phyloP scores from a whole-genome alignment of 2,329 filamentous ascomycete genomes.

The Aspergillus udagawae region DNA sequence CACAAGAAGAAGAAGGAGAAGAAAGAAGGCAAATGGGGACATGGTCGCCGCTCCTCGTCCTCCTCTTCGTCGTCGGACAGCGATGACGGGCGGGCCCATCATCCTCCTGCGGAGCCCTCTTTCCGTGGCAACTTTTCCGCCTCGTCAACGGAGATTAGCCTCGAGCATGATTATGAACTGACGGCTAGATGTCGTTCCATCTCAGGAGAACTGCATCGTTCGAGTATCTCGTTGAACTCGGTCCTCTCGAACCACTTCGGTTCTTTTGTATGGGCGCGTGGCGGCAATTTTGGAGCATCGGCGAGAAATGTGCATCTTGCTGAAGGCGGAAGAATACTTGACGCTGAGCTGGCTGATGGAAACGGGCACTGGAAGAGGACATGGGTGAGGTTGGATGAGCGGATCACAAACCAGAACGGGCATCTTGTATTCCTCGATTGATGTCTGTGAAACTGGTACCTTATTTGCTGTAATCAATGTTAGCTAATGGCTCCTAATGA shows the following conservation, averaged over 20 bases:
- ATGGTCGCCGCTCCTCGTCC: constrained; percentile 2
- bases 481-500: background rate
- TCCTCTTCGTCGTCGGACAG: background rate
- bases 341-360: constrained; percentile 33
- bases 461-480: background rate
- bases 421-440: constrained; percentile 26
- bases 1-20: constrained; percentile 26
- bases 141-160: constrained; percentile 27
- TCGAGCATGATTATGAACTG: constrained; percentile 34
- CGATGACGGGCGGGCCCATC: background rate
- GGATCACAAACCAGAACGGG: constrained; percentile 37
- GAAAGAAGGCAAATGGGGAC: constrained; percentile 5
- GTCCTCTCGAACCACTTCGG: constrained; percentile 37
- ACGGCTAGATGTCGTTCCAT: constrained; percentile 32
- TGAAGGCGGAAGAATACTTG: constrained; percentile 30
- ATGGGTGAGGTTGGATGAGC: constrained; percentile 34
- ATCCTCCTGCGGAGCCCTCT: background rate
- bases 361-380: constrained; percentile 29
- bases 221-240: constrained; percentile 34
- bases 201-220: constrained; percentile 29
- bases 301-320: constrained; percentile 27
- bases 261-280: constrained; percentile 30
- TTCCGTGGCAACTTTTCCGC: constrained; percentile 36
- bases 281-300: constrained; percentile 35
- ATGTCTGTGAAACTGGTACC: background rate